Base-by-base conservation (phyloP, 2,329 filamentous ascomycete species). In the Phialophora expanda region DNA sequence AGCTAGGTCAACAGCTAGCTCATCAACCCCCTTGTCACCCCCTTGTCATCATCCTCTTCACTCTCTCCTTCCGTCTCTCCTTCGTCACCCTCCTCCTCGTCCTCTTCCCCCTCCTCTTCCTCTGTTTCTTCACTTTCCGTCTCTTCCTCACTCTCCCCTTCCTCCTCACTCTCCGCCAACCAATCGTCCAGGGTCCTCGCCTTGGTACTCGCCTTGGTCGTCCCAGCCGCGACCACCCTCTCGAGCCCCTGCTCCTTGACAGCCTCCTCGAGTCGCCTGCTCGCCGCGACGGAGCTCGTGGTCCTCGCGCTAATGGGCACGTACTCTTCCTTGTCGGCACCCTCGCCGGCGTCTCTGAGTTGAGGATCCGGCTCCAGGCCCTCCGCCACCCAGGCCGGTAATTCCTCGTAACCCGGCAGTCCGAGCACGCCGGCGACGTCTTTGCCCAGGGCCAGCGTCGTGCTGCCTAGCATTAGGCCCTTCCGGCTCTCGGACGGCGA, bases 121-220 rank as follows among this genome's bases (percentile, higher is more conserved):
- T 50, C 59, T 58, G 56, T 62, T 50, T 66, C 66, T 46, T 66
- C 65, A 51, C 62, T 64, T 50, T 62, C 57, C 54, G 50, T 69
- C 56, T 61, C 63, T 55, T 65, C 65, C 53, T 59, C 64, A 7
- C 81, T 82, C 6, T 83, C 81, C 1, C 84, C 85, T n/a, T 83
- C 84, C 30, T 82, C 83, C 17, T 87, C 86, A 51, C 87, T 87
- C 74, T 92, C 90, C 4, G 89, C 92, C 64, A 98, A 82, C 93
- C 95, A 98, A 76, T 97, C 92, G 80, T 98, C 93, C 68, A 99
- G 80, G 22, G 89, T 92, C 84, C 96, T 97, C 48, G 87, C 87
- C 59, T 88, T 88, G 4, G 79, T 4, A 67, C 57, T 70, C 68
- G 56, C 55, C 61, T 71, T 60, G 62, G 58, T 65, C 62, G 64